Evolutionary conservation across 179 eudicot species (phyloP), one percentile per base, ranked within the genome.

Genomic region (Actinidia arguta): DNA sequence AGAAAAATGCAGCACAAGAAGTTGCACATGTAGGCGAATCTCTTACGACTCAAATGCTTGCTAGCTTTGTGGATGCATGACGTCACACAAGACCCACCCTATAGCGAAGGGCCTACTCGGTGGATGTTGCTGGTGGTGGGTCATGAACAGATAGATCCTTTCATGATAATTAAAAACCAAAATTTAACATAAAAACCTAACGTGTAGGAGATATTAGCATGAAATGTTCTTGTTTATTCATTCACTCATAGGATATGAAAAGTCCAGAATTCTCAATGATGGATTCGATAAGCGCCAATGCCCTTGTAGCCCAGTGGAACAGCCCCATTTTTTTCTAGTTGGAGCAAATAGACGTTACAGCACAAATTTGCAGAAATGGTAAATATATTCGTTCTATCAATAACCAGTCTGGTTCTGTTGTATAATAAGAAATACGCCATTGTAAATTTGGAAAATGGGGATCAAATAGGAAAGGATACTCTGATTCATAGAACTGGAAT

Each of bases 131-230:
- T n/a, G 24, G 62, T 82, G 72, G 81, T 78, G 72, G 63, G 71
- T 47, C 63, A 56, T 31, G 48, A 14, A 31, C 36, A 31, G n/a
- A n/a, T n/a, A n/a, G n/a, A n/a, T n/a, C n/a, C 63, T 50, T 27
- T 36, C 50, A 56, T 76, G 39, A 76, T 17, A 48, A 27, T 20
- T 14, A 7, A 69, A 77, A 82, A 22, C 52, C 22, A 46, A 10
- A 56, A 51, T 56, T 73, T 71, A 24, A 68, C 62, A 18, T 67
- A 70, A 77, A 82, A 82, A 81, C 85, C 81, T 70, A 82, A 78
- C 58, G 17, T 77, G 71, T 8, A 71, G 85, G n/a, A n/a, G 82
- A 71, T 72, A 71, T 78, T 59, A 77, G 78, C 70, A 48, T 4
- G 18, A 68, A 68, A 42, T 6, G 16, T 47, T 6, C 61, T 82